These are phyloP conservation scores for Yamadazyma dushanensis DNA, from an alignment of 1,139 yeast genomes.

Conservation along the genomic window DNA sequence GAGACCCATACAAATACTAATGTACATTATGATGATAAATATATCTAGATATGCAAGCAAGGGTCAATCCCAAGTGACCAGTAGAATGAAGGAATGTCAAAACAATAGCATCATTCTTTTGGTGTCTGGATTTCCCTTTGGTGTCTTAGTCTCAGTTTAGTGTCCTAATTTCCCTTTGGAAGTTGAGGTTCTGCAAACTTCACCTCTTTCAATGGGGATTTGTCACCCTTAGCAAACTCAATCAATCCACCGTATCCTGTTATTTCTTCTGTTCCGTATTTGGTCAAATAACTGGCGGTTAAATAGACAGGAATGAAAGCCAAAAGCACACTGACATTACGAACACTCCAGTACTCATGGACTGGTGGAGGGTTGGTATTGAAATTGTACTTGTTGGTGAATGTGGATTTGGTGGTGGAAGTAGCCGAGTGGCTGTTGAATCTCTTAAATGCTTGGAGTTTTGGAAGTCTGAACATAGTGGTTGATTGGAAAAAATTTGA, in stretches of 20 bases:
- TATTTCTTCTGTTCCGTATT: constrained; percentile 29
- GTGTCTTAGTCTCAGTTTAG: too few relatives aligned
- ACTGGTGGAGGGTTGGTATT: constrained; percentile 49
- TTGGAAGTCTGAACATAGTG: constrained; percentile 11
- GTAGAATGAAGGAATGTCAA: too few relatives aligned
- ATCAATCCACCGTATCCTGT: constrained; percentile 35
- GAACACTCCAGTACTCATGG: constrained; percentile 48
- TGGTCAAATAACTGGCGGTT: constrained; percentile 36
- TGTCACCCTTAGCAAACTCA: constrained; percentile 37
- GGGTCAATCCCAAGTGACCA: too few relatives aligned
- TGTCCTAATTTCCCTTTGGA: constrained; percentile 8
- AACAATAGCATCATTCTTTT: too few relatives aligned
- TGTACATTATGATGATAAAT: constrained; percentile 3
- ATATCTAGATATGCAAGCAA: constrained; percentile 2
- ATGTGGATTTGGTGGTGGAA: constrained; percentile 26
- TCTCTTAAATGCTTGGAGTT: constrained; percentile 19
- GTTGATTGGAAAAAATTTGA: constrained; percentile 5
- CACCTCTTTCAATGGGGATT: constrained; percentile 38
- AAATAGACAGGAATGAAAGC: constrained; percentile 42
- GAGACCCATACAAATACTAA: too few relatives aligned
- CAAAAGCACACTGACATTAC: constrained; percentile 37
- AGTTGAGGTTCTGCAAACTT: constrained; percentile 42
- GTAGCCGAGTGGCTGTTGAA: constrained; percentile 32
- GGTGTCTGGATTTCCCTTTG: too few relatives aligned
- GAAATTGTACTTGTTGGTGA: constrained; percentile 46